Evolutionary conservation across 2,329 filamentous ascomycete species (phyloP), one percentile per base, ranked within the genome.

Genomic region (Triangularia setosa): DNA sequence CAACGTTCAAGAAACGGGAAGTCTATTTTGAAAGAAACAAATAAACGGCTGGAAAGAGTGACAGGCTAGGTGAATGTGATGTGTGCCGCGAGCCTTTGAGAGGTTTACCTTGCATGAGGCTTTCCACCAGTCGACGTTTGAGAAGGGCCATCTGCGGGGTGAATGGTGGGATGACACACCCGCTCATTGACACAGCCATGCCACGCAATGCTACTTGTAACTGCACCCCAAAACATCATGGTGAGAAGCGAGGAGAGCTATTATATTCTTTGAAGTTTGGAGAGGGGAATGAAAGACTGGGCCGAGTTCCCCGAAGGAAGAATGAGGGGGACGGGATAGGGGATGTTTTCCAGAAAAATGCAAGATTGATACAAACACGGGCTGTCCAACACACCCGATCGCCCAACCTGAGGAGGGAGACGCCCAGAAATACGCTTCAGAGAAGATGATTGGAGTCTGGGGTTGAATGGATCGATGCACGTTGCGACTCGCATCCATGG

Each of bases 81-180:
- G 58, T 64, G 61, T 60, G 63, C 57, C 55, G 52, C 57, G 63
- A 21, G 44, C 28, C 25, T 56, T 64, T 61, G 64, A 54, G 64
- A 61, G 64, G 21, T 44, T 59, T 23, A 61, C 54, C 53, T 14
- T 30, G 62, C 25, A 24, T 57, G 60, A 59, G 63, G 63, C 61
- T 48, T 63, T 64, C 61, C 57, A 61, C 66, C 62, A 65, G 58
- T 66, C 48, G 61, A 61, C 58, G 60, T 57, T 58, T 62, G 59
- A 61, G 58, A 63, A 55, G 60, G 66, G 57, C 62, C 53, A 58
- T 53, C 40, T 58, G 60, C 60, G 30, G 64, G 64, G 62, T 54
- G 60, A 68, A 61, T 66, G 64, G 66, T 58, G 40, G 40, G n/a
- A 48, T 48, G 40, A 48, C 40, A 21, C 40, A 48, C n/a, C 35